Evolutionary conservation across 139 green algal species (phyloP), one percentile per base, ranked within the genome.

Genomic region (Mesotaenium endlicherianum): DNA sequence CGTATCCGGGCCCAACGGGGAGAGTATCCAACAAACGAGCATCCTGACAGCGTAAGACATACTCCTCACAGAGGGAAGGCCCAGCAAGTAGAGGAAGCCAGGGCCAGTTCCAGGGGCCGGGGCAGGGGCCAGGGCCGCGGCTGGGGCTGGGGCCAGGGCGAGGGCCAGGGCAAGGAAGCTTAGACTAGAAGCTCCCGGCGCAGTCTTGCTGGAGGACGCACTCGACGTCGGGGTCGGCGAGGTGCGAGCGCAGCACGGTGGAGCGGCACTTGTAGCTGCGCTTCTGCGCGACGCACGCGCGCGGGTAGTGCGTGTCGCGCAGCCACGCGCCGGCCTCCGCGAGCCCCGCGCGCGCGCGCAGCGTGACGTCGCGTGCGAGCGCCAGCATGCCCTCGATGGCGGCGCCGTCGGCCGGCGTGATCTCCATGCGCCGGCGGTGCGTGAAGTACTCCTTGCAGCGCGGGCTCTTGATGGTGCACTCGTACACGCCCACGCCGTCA

Each of bases 361-460:
- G 14, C 8, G 45, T 78, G n/a, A 78, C 34, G 5, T 78, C 70
- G 16, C 6, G 34, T 31, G 70, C 70, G 6, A 78, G n/a, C 45
- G n/a, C 70, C 11, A 78, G 49, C 14, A 78, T 67, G 45, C 31
- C 34, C 31, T 78, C 70, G 3, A 78, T 30, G n/a, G 36, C 5
- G 30, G 5, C 5, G 11, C 39, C 5, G 40, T 82, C 75, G 11
- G 30, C 26, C 17, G 16, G 34, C 26, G 55, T 82, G 5, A 82
- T 20, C 50, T 82, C 75, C 30, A 82, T 40, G 1, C 26, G 42
- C 30, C 75, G 38, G 36, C 43, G 55, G 42, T 82, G 75, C 2
- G 75, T 64, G 40, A 82, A 82, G 34, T 82, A 82, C 41, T 76
- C 39, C 26, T 82, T 82, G 26, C 75, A 82, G 39, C 43, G 16